phyloP scores from a whole-genome alignment of 306 rosid genomes.

The Medicago ruthenica region DNA sequence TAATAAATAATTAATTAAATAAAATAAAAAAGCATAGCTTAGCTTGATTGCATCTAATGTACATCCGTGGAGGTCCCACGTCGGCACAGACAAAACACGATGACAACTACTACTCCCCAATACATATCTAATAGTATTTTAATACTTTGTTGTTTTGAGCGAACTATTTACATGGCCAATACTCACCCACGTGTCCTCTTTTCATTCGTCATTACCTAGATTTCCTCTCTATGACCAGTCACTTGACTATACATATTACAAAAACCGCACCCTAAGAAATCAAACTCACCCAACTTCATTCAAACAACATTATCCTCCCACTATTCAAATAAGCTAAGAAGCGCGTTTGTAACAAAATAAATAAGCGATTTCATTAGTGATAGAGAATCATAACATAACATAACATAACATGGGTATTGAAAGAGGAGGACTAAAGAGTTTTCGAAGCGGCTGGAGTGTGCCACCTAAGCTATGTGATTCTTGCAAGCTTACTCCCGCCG shows the following conservation, averaged over 20 bases:
- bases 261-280: constrained; percentile 44
- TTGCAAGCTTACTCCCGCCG: constrained; percentile 65
- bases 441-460: constrained; percentile 53
- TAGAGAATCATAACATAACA: background rate
- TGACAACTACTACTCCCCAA: constrained; percentile 55
- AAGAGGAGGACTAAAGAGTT: constrained; percentile 46
- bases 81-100: constrained; percentile 64
- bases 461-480: constrained; percentile 79
- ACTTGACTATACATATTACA: constrained; percentile 47
- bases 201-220: constrained; percentile 58
- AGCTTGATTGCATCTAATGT: constrained; percentile 40
- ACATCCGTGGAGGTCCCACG: constrained; percentile 58
- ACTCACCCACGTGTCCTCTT: constrained; percentile 49
- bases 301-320: background rate
- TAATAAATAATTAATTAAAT: too few relatives aligned
- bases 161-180: constrained; percentile 50
- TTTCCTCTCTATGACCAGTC: constrained; percentile 52
- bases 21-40: background rate
- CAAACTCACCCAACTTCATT: constrained; percentile 34
- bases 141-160: constrained; percentile 31
- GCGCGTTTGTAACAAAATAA: background rate
- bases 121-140: constrained; percentile 27
- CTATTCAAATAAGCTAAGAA: background rate
- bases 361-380: background rate
- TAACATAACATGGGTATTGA: constrained; percentile 59